phyloP scores from a whole-genome alignment of 495 filamentous ascomycete genomes.

The Aspergillus saccharolyticus region DNA sequence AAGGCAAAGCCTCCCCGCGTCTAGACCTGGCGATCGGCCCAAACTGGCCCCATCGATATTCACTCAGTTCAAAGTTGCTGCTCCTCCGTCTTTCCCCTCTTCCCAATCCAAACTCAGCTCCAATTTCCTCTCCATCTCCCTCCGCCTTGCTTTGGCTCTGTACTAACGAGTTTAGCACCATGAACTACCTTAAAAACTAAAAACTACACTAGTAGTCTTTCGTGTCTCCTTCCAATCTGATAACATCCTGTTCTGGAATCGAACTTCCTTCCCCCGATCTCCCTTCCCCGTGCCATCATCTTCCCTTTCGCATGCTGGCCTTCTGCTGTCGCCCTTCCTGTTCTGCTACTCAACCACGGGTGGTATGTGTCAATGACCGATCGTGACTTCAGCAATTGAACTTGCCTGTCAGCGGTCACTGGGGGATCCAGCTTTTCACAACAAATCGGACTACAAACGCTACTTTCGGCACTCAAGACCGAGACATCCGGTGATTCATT shows the following conservation, averaged over 20 bases:
- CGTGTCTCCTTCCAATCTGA: neutral
- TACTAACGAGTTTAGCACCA: neutral
- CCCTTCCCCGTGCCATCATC: neutral
- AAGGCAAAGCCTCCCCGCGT: slow-evolving; percentile 22
- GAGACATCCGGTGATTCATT: neutral
- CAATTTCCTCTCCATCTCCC: neutral
- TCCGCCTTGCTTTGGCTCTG: neutral
- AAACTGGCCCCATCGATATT: slow-evolving; percentile 19
- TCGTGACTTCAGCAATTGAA: neutral
- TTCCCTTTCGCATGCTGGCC: neutral
- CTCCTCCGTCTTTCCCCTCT: slow-evolving; percentile 15
- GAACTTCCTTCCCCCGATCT: neutral
- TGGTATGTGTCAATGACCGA: neutral
- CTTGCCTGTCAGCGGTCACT: neutral
- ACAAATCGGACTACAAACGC: neutral
- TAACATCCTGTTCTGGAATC: neutral
- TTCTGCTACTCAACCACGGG: neutral
- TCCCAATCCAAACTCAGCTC: slow-evolving; percentile 4
- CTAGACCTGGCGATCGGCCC: slow-evolving; percentile 25
- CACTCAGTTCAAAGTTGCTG: too few relatives aligned
- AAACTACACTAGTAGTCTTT: neutral
- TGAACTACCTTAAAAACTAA: neutral
- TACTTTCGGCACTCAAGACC: neutral
- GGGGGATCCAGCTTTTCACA: neutral
- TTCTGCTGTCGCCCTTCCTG: neutral